These are phyloP conservation scores for Alternaria alternata DNA, from an alignment of 2,329 filamentous ascomycete genomes.

Conservation along the genomic window DNA sequence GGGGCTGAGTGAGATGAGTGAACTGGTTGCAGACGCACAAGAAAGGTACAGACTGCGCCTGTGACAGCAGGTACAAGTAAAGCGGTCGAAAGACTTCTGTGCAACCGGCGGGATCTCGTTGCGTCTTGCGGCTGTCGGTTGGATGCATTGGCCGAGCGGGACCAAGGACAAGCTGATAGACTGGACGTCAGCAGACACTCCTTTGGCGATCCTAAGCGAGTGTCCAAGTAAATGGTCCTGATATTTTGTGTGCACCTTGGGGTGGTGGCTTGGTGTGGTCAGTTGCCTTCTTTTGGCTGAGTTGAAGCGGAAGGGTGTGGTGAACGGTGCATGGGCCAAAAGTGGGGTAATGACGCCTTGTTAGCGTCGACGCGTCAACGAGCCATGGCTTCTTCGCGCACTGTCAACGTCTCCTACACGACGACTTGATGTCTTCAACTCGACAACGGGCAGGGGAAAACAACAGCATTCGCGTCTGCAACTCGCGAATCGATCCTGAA, in stretches of 20 bases:
- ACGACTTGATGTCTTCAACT: not conserved
- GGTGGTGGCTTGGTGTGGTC: constrained; percentile 8
- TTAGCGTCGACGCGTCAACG: not conserved
- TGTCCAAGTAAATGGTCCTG: not conserved
- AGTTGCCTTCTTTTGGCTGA: constrained; percentile 18
- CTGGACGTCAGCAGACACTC: not conserved
- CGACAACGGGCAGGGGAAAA: not conserved
- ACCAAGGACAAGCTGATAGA: constrained; percentile 6
- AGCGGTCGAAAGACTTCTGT: not conserved
- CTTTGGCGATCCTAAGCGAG: not conserved
- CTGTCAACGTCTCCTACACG: not conserved
- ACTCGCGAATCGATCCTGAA: not conserved
- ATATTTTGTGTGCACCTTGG: not conserved
- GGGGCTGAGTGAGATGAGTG: not conserved
- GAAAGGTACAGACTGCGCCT: not conserved
- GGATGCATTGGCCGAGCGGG: not conserved
- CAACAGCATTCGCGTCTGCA: not conserved
- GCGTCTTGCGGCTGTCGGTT: not conserved
- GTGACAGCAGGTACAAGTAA: constrained; percentile 1
- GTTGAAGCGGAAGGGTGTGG: not conserved
- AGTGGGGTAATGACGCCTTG: constrained; percentile 6
- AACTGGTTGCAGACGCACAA: not conserved
- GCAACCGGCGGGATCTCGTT: not conserved
- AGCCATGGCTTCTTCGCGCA: not conserved
- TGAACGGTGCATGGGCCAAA: constrained; percentile 9